Base-by-base conservation (phyloP, 1,139 yeast species). In the Geotrichum europaeum region DNA sequence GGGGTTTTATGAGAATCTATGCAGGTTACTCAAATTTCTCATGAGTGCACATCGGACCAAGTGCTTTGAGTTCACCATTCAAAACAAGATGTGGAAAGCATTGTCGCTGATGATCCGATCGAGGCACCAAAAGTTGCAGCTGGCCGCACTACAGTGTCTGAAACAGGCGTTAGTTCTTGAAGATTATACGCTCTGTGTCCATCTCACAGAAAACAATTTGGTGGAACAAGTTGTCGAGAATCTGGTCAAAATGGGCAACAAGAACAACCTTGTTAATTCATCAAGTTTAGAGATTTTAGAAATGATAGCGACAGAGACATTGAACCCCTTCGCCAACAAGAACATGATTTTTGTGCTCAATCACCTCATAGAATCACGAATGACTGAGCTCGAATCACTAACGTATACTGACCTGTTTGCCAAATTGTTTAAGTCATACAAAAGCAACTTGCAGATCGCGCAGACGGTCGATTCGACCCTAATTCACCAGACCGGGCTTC, bases 261-360 rank as follows among this genome's bases (percentile, higher is more conserved):
- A 76, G 53, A 84, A 87, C 69, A 87, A 85, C 69, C 76, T 92
- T 63, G 80, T 89, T 1, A 88, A 85, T 68, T 89, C 97, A 0
- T 81, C 95, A 2, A 82, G 95, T 65, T 77, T 90, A 57, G 94
- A 88, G 68, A 20, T 55, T 22, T 77, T 92, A 50, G n/a, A 59
- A 36, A 66, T 65, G 36, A 63, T 65, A 10, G 56, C 47, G n/a
- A 7, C 43, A 3, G 51, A 28, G 7, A 13, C 25, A 22, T 28
- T 34, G 40, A 34, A 51, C 22, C 53, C 18, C 7, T 45, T n/a
- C 18, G n/a, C 36, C 6, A 32, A 9, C 22, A 36, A 45, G 10
- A 47, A 30, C n/a, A 47, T 54, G 51, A 25, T 32, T 15, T n/a
- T 54, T n/a, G 40, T 54, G 36, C 43, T 47, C n/a, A 54, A 45